Evolutionary conservation across 768 basidiomycete genomes (phyloP).

Genomic region (Tylopilus sp.): DNA sequence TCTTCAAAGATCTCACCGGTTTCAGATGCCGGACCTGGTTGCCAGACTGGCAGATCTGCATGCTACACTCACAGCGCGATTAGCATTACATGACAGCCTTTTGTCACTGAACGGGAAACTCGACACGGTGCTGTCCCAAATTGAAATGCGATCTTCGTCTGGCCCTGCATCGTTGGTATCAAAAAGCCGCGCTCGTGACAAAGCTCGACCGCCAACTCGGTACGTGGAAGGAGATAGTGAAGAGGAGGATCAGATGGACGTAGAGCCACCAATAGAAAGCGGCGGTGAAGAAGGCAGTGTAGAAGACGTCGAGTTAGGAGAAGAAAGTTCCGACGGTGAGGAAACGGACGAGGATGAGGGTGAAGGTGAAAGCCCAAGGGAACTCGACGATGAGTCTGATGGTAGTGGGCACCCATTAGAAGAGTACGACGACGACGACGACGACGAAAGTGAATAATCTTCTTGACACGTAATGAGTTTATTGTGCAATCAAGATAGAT

Average conservation of each 20-base stretch:
- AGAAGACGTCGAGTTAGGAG: slow-evolving; percentile 75
- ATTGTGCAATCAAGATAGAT: slow-evolving; percentile 1
- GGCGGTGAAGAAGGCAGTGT: slow-evolving; percentile 71
- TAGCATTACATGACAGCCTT: slow-evolving; percentile 81
- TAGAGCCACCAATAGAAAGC: slow-evolving; percentile 59
- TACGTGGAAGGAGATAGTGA: slow-evolving; percentile 84
- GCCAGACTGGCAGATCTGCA: slow-evolving; percentile 83
- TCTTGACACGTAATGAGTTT: neutral
- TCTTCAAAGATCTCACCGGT: slow-evolving; percentile 9
- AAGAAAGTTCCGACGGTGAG: slow-evolving; percentile 53
- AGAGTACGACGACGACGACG: slow-evolving; percentile 55
- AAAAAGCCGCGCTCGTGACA: slow-evolving; percentile 38
- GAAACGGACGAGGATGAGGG: slow-evolving; percentile 44
- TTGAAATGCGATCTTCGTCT: slow-evolving; percentile 80
- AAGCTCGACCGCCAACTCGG: slow-evolving; percentile 40
- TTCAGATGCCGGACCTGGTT: slow-evolving; percentile 89
- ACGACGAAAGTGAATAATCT: slow-evolving; percentile 48
- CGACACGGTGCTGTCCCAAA: slow-evolving; percentile 91
- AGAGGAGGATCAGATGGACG: slow-evolving; percentile 56
- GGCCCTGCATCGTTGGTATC: slow-evolving; percentile 55
- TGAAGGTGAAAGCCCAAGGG: slow-evolving; percentile 41
- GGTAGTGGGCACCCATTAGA: slow-evolving; percentile 40
- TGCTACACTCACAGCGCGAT: slow-evolving; percentile 71
- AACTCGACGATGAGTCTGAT: slow-evolving; percentile 38
- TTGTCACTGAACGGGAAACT: slow-evolving; percentile 84